Percentiles rank a stretch among this genome's conserved stretches.
phyloP scores from a whole-genome alignment of 225 moss, liverwort and hornwort species.

The Takakia lepidozioides region DNA sequence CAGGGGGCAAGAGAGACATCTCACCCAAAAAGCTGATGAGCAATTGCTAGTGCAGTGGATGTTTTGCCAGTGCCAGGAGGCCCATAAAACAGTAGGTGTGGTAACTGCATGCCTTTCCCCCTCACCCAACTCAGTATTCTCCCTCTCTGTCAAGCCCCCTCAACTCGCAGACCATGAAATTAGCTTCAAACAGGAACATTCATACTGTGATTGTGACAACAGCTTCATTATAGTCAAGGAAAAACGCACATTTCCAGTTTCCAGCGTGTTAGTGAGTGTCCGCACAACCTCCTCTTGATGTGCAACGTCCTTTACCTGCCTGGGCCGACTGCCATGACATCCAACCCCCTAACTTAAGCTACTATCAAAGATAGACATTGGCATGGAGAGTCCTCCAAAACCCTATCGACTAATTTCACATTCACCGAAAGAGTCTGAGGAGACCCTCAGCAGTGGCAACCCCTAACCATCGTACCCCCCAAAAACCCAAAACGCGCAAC shows the following conservation, averaged over 20 bases:
- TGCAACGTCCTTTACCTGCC: conserved; percentile 83
- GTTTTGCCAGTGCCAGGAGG: conserved; percentile 98
- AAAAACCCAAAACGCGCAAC: too few species aligned
- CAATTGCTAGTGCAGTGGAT: conserved; percentile 88
- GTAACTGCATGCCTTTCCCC: conserved; percentile 41
- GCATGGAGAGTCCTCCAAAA: too few species aligned
- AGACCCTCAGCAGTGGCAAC: too few species aligned
- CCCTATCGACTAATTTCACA: too few species aligned
- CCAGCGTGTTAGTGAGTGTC: conserved; percentile 81
- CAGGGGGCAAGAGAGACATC: not conserved
- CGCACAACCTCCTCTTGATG: conserved; percentile 92
- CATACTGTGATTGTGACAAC: too few species aligned
- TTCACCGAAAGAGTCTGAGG: too few species aligned
- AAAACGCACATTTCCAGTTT: conserved; percentile 76
- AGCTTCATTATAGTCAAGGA: not conserved
- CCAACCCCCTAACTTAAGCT: not conserved
- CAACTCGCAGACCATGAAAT: not conserved
- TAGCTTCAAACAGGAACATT: not conserved
- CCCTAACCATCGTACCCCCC: too few species aligned
- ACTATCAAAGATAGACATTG: not conserved
- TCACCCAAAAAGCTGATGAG: conserved; percentile 91
- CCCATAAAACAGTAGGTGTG: conserved; percentile 87
- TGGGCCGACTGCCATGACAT: conserved; percentile 84
- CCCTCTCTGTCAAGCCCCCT: not conserved
- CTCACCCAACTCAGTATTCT: not conserved